A percentile compares a stretch with the other conserved stretches of the same genome.
Conservation (phyloP, 768 basidiomycete genomes). For the Amanita exitialis region DNA sequence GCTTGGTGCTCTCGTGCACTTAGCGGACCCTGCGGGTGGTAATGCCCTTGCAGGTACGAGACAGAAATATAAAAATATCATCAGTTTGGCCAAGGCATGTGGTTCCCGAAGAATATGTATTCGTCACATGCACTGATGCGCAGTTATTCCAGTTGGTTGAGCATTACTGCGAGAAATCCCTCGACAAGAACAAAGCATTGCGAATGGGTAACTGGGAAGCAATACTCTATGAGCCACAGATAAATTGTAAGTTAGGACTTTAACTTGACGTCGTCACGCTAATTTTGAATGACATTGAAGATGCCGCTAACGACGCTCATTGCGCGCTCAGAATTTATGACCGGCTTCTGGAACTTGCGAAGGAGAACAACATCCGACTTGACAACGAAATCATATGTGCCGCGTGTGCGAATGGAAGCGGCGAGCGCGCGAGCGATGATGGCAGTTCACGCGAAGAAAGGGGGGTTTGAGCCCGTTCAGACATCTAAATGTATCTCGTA, state of each 20-base stretch:
- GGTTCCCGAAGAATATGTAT: background rate
- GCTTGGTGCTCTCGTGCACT: slow-evolving; percentile 20
- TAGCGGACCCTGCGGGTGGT: slow-evolving; percentile 17
- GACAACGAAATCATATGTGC: slow-evolving; percentile 4
- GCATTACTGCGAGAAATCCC: slow-evolving; percentile 19
- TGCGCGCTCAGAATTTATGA: slow-evolving; percentile 20
- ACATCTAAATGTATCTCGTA: too few relatives aligned
- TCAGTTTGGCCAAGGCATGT: slow-evolving; percentile 22
- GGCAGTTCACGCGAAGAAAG: too few relatives aligned
- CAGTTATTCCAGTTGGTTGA: slow-evolving; percentile 18
- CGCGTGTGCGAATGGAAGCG: too few relatives aligned
- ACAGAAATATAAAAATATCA: slow-evolving; percentile 16
- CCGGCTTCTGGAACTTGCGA: slow-evolving; percentile 17
- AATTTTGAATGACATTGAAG: slow-evolving; percentile 9
- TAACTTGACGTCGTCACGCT: background rate
- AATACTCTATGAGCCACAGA: slow-evolving; percentile 12
- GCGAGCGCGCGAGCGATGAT: too few relatives aligned
- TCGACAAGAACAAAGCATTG: slow-evolving; percentile 18
- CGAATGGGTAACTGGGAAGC: slow-evolving; percentile 27
- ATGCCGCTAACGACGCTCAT: slow-evolving; percentile 30
- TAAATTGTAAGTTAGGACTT: slow-evolving; percentile 17
- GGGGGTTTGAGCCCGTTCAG: too few relatives aligned
- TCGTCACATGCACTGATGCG: background rate
- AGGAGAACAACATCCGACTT: slow-evolving; percentile 11
- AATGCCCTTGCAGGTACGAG: background rate